phyloP scores from a whole-genome alignment of 805 yeast genomes.

The Candida loeiensis region DNA sequence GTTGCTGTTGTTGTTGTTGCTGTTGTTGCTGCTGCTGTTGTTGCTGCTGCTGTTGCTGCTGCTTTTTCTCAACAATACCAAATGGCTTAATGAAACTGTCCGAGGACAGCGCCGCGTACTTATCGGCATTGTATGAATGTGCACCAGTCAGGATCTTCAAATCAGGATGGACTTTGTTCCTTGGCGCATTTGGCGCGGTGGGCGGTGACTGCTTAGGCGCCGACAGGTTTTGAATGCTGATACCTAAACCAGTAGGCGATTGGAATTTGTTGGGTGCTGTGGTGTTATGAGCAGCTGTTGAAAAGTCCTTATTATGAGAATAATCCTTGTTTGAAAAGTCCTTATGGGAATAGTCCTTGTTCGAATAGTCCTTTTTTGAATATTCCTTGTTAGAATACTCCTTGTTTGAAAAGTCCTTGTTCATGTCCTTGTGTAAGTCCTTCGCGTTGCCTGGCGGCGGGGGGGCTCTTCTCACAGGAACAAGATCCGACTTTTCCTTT shows the following conservation, averaged over 20 bases:
- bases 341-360: too few species aligned
- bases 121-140: slow-evolving; percentile 16
- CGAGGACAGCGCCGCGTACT: slow-evolving; percentile 3
- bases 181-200: slow-evolving; percentile 17
- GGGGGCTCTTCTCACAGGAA: slow-evolving; percentile 55
- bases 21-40: slow-evolving; percentile 6
- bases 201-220: slow-evolving; percentile 34
- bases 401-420: too few species aligned
- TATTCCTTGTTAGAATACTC: too few species aligned
- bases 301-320: too few species aligned
- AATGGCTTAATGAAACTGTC: slow-evolving; percentile 18
- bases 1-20: slow-evolving; percentile 5
- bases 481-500: slow-evolving; percentile 19
- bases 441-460: slow-evolving; percentile 40
- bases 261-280: slow-evolving; percentile 8
- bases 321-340: too few species aligned
- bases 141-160: slow-evolving; percentile 30
- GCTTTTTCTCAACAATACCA: slow-evolving; percentile 13
- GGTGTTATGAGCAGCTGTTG: slow-evolving; percentile 3
- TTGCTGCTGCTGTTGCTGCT: slow-evolving; percentile 9
- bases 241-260: slow-evolving; percentile 24
- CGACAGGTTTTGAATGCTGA: slow-evolving; percentile 16
- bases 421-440: neutral
- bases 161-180: slow-evolving; percentile 24
- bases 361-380: too few species aligned